Evolutionary conservation across 169 alveolate genomes (phyloP).

Genomic region (Besnoitia besnoiti): DNA sequence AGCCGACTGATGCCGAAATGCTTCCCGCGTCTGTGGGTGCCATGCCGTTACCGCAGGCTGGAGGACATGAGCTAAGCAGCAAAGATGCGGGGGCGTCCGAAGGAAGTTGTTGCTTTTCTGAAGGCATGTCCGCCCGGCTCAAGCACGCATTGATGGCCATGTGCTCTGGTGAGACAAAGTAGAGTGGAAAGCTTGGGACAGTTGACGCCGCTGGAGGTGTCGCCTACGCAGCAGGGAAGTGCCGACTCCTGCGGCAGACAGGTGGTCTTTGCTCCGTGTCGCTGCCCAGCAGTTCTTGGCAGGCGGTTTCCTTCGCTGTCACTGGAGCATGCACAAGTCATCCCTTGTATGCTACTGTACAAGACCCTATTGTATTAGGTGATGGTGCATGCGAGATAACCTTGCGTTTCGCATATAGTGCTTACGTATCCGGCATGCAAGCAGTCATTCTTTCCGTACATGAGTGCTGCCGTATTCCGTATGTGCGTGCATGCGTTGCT

Average conservation of each 20-base stretch:
- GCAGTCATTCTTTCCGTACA: no score
- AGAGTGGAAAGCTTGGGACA: background rate
- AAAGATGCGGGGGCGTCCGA: background rate
- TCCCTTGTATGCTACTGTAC: no score
- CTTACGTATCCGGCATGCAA: no score
- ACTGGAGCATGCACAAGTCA: no score
- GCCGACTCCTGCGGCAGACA: background rate
- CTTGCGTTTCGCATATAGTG: no score
- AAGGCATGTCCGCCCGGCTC: constrained; percentile 14
- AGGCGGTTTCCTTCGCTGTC: no score
- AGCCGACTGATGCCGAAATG: background rate
- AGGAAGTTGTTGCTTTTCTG: background rate
- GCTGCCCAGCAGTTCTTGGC: background rate
- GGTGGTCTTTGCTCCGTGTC: background rate
- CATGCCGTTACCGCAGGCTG: background rate
- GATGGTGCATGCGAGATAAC: no score
- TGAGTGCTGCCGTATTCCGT: no score
- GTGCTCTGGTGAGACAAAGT: background rate
- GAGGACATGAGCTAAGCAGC: background rate
- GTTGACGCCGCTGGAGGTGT: background rate
- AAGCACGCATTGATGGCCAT: background rate
- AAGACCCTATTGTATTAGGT: no score
- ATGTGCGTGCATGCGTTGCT: no score
- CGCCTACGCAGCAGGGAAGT: background rate
- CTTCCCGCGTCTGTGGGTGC: background rate